Percentiles rank a stretch among this genome's conserved stretches.
Evolutionary conservation across 208 protist genomes (phyloP).

Genomic region (Crithidia fasciculata): DNA sequence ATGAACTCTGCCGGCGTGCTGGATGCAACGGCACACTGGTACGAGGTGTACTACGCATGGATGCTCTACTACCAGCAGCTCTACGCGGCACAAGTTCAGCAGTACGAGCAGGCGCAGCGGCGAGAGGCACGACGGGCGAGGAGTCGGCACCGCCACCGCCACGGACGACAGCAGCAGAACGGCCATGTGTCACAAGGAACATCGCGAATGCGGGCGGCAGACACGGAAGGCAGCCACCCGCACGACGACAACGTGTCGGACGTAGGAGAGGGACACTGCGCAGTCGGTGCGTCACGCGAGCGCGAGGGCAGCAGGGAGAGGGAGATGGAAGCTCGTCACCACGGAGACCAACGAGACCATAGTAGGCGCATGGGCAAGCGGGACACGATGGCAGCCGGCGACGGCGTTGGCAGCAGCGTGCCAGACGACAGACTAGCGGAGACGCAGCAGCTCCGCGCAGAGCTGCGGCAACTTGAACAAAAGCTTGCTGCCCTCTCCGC

Average conservation of each 20-base stretch:
- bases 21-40: slow-evolving; percentile 42
- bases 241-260: too few species aligned
- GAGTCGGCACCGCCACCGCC: not conserved
- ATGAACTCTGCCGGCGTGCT: not conserved
- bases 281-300: too few species aligned
- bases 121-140: slow-evolving; percentile 9
- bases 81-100: slow-evolving; percentile 37
- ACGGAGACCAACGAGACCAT: too few species aligned
- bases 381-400: too few species aligned
- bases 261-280: too few species aligned
- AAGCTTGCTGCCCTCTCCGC: slow-evolving; percentile 11
- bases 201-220: too few species aligned
- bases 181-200: not conserved
- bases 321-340: too few species aligned
- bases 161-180: not conserved
- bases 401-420: too few species aligned
- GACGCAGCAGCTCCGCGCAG: slow-evolving; percentile 14
- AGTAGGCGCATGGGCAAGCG: too few species aligned
- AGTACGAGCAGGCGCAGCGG: slow-evolving; percentile 3
- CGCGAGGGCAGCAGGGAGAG: too few species aligned
- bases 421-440: not conserved
- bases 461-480: slow-evolving; percentile 23
- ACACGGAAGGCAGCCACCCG: too few species aligned
- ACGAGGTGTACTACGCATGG: slow-evolving; percentile 66
- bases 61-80: slow-evolving; percentile 73